phyloP scores from a whole-genome alignment of 176 grass and related monocot species.

The Neostapfia colusana region DNA sequence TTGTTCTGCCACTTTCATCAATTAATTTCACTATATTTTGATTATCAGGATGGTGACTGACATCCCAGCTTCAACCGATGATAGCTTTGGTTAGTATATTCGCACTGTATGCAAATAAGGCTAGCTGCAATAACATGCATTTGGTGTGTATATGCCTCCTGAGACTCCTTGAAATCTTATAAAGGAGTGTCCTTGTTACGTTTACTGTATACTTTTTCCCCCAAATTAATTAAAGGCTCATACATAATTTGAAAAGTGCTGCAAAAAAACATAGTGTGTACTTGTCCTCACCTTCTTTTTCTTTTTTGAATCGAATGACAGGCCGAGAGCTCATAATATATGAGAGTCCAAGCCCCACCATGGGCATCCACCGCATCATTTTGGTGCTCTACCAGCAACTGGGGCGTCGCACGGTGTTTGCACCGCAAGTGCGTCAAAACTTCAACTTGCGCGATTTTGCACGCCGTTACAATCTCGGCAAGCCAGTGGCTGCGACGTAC shows the following conservation, averaged over 20 bases:
- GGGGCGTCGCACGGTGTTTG: constrained; percentile 62
- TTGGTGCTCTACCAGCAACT: constrained; percentile 65
- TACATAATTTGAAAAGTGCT: too few species aligned
- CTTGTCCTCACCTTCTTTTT: too few species aligned
- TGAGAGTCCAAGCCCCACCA: constrained; percentile 56
- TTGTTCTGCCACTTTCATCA: background rate
- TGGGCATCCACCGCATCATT: constrained; percentile 80
- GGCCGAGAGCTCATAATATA: constrained; percentile 64
- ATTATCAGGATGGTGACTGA: constrained; percentile 87
- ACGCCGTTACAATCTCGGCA: constrained; percentile 52
- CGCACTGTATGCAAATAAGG: background rate
- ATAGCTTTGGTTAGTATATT: constrained; percentile 75
- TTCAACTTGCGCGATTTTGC: constrained; percentile 66
- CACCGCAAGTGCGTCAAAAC: constrained; percentile 64
- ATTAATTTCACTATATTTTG: constrained; percentile 21
- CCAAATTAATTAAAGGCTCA: too few species aligned
- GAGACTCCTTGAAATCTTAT: background rate
- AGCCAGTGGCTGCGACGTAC: constrained; percentile 59
- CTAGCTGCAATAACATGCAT: background rate
- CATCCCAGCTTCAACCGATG: constrained; percentile 75
- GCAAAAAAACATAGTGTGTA: too few species aligned
- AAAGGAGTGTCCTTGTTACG: background rate
- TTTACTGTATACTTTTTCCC: too few species aligned
- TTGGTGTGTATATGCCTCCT: background rate
- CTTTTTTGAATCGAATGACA: constrained; percentile 18